Conservation (phyloP, 805 yeast species). For the Lipomyces chichibuensis region DNA sequence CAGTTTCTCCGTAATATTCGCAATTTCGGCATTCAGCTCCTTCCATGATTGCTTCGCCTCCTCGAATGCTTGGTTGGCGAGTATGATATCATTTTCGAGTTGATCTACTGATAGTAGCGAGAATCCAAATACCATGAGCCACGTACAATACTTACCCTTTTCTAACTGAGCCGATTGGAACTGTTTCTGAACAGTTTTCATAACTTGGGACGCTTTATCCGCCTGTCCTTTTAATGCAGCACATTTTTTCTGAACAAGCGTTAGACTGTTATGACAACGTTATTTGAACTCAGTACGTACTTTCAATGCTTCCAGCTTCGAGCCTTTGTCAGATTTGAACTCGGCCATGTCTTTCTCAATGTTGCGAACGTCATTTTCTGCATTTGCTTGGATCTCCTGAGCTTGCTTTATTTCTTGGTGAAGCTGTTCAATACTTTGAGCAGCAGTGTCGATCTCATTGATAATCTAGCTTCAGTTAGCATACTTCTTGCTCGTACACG, state of each 20-base stretch:
- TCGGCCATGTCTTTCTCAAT: conserved; percentile 81
- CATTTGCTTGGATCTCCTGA: conserved; percentile 42
- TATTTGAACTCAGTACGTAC: conserved; percentile 43
- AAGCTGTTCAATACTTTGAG: conserved; percentile 52
- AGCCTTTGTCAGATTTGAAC: conserved; percentile 75
- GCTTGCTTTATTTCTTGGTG: conserved; percentile 47
- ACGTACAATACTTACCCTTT: conserved; percentile 31
- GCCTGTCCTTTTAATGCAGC: conserved; percentile 47
- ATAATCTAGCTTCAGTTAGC: conserved; percentile 26
- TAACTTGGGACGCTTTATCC: conserved; percentile 45
- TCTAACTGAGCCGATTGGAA: conserved; percentile 71
- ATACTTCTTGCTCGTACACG: neutral
- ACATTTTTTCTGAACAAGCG: conserved; percentile 50
- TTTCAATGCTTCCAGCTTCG: conserved; percentile 64
- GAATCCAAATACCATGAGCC: neutral
- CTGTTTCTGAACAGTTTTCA: conserved; percentile 54
- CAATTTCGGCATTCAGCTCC: conserved; percentile 25
- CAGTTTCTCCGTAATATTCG: conserved; percentile 38
- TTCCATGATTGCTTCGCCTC: conserved; percentile 30
- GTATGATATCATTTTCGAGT: conserved; percentile 56
- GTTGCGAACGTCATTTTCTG: conserved; percentile 51
- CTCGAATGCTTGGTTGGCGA: conserved; percentile 15
- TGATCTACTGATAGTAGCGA: conserved; percentile 57
- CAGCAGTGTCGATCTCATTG: conserved; percentile 44
- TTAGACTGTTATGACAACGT: conserved; percentile 5